Evolutionary conservation across 2,329 filamentous ascomycete species (phyloP), one percentile per base, ranked within the genome.

Genomic region (Penicillium sp.): DNA sequence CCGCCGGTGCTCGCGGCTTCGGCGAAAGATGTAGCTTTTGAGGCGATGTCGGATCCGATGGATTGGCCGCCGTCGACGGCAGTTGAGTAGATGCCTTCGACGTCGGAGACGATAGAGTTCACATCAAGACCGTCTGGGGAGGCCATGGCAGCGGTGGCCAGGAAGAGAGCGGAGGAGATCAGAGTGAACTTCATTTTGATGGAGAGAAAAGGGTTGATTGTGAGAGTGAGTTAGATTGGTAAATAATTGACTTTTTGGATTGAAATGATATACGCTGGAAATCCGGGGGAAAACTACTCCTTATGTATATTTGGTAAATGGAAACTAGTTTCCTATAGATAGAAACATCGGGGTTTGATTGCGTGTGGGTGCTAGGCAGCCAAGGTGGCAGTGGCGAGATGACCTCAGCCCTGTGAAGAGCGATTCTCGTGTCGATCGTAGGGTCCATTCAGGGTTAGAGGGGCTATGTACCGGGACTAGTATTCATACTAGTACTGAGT

Each of bases 131-230:
- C 53, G 19, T 62, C 52, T 21, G 67, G 58, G 43, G 60, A 25
- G 37, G 67, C 62, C 41, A 69, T 47, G 62, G 64, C 60, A 50
- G 62, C 58, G 25, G 63, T 56, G 59, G 65, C 61, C 50, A 69
- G 55, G 59, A 69, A 56, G 54, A 71, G 62, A 37, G 60, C 46
- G 35, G 69, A 68, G 58, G 64, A 54, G 56, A 71, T 47, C 40
- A 65, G 50, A 48, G 64, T 64, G 62, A 69, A 64, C 57, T 71
- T 69, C 70, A 72, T 72, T 60, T 41, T 64, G 62, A n/a, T 27
- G 23, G 23, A n/a, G 13, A 43, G 50, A 37, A 38, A 37, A 29
- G 31, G 12, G 15, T 35, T 43, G 29, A 51, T 5, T 40, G 29
- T 15, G n/a, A 23, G 15, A 15, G 21, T 15, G 12, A 23, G 13